Evolutionary conservation across 768 basidiomycete genomes (phyloP).

Genomic region (Baorangia bicolor): DNA sequence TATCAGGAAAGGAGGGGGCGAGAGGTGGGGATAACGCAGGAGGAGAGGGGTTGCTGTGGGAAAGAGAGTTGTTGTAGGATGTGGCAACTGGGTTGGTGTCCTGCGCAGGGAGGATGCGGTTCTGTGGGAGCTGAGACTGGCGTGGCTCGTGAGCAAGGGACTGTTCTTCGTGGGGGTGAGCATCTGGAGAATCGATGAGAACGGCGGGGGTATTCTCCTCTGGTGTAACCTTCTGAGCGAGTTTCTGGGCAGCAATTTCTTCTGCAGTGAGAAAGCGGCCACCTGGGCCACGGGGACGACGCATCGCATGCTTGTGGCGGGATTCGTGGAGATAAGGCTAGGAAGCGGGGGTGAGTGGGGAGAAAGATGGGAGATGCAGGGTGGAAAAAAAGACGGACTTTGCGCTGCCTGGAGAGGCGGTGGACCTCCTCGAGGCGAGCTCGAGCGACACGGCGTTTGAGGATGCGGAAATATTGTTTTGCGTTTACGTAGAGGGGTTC

Average conservation of each 20-base stretch:
- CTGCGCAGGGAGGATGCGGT: constrained; percentile 18
- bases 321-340: constrained; percentile 99
- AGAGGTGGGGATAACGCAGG: constrained; percentile 21
- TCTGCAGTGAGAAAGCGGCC: constrained; percentile 97
- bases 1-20: constrained; percentile 20
- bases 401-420: constrained; percentile 87
- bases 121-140: constrained; percentile 18
- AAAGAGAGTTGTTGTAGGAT: constrained; percentile 17
- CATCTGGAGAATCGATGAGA: constrained; percentile 19
- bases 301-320: constrained; percentile 97
- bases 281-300: constrained; percentile 93
- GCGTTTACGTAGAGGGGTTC: constrained; percentile 99
- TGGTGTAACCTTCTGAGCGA: constrained; percentile 30
- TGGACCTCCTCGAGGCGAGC: constrained; percentile 94
- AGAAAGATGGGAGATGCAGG: background rate
- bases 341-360: constrained; percentile 7
- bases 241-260: constrained; percentile 85
- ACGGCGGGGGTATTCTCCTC: constrained; percentile 21
- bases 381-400: constrained; percentile 48
- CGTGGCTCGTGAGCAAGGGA: constrained; percentile 6
- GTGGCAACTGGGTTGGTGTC: constrained; percentile 8
- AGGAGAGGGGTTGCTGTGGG: constrained; percentile 27
- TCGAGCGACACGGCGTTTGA: constrained; percentile 90
- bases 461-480: constrained; percentile 98
- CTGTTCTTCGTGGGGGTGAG: constrained; percentile 11